Evolutionary conservation across 2,329 filamentous ascomycete genomes (phyloP).

Genomic region (Mycosphaerella arachidis): DNA sequence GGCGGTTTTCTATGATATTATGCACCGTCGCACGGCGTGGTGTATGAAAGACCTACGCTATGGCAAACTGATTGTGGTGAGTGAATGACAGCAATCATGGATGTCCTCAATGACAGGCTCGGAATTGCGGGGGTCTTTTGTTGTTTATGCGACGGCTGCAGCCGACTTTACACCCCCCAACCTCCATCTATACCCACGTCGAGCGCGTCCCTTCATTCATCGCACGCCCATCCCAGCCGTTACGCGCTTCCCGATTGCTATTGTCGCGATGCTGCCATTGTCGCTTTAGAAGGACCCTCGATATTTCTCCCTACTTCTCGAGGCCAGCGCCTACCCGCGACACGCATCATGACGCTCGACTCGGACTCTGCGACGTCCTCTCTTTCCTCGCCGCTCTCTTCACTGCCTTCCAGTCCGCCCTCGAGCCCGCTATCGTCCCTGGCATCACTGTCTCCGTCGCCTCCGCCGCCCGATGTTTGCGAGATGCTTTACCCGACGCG

Average conservation of each 20-base stretch:
- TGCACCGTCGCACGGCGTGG: too few relatives aligned
- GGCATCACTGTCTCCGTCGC: slow-evolving; percentile 13
- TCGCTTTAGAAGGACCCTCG: neutral
- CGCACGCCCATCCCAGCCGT: neutral
- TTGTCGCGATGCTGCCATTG: neutral
- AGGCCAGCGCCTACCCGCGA: slow-evolving; percentile 14
- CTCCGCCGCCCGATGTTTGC: slow-evolving; percentile 15
- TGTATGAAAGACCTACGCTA: too few relatives aligned
- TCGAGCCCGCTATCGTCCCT: slow-evolving; percentile 25
- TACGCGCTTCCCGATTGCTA: neutral
- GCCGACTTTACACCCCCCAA: neutral
- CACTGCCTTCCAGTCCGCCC: slow-evolving; percentile 24
- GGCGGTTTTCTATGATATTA: too few relatives aligned
- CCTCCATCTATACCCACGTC: neutral
- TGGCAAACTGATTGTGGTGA: neutral
- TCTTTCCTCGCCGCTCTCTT: slow-evolving; percentile 23
- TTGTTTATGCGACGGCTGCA: neutral
- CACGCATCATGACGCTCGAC: slow-evolving; percentile 15
- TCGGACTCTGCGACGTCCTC: slow-evolving; percentile 7
- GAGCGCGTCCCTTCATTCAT: neutral
- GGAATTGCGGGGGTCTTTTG: neutral
- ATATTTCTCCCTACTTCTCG: neutral
- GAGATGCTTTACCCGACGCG: slow-evolving; percentile 21
- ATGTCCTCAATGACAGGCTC: neutral
- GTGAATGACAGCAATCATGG: neutral